Base-by-base conservation (phyloP, 352 stramenopile species). In the Globisporangium megalacanthum region DNA sequence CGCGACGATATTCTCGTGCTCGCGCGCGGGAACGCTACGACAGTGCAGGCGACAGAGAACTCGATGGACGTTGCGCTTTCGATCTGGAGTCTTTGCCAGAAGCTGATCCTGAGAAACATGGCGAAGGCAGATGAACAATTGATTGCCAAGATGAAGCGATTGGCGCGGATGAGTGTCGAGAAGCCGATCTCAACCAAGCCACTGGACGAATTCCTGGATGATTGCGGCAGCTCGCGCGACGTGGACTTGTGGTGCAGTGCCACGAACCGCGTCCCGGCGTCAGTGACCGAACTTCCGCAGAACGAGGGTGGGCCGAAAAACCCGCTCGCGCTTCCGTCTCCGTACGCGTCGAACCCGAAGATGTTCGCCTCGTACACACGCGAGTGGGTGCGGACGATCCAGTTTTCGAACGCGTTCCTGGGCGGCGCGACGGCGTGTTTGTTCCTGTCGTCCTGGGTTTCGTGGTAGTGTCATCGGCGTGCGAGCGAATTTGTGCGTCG, bases 321-420 rank as follows among this genome's bases (percentile, higher is more conserved):
- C 33, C 33, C 33, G 33, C 33, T 37, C 4, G 33, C 33, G 33
- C 33, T 37, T 8, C 33, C 33, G 33, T 37, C 33, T 37, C 42
- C 42, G 53, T 52, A 36, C 17, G 53, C 53, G 5, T 5, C 11
- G 14, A 51, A 58, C 9, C 42, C 42, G 6, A 9, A 20, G 0
- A 42, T 58, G n/a, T 52, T 52, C 19, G 4, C 2, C 6, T 8
- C 5, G 29, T 58, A 58, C 42, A 52, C 31, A 33, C 11, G 31
- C 31, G 53, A 58, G 53, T 52, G 42, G 53, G 14, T 42, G 36
- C 15, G 53, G 7, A n/a, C 41, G 41, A 52, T 58, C 42, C 13
- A 35, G 19, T 52, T 35, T 29, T 41, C 42, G 4, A 58, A 58
- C 31, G 31, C 29, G 29, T 17, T 58, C 3, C 31, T 58, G 6